Evolutionary conservation across 2,329 filamentous ascomycete genomes (phyloP).

Genomic region (Juglanconis sp.): DNA sequence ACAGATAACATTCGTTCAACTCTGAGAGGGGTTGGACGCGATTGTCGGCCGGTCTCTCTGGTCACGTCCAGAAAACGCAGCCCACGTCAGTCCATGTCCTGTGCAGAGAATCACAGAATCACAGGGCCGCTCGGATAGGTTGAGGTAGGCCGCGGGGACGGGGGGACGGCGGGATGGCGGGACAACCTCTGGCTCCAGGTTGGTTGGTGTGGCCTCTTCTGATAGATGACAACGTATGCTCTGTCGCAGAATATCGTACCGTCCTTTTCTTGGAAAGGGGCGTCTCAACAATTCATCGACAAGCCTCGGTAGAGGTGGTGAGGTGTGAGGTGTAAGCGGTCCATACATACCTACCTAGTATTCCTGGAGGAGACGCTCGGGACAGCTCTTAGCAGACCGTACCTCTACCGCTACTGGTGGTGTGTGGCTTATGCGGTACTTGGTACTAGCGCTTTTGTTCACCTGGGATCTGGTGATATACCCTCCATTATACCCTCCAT

Average conservation of each 20-base stretch:
- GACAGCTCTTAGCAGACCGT: neutral
- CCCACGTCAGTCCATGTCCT: slow-evolving; percentile 12
- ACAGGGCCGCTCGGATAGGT: neutral
- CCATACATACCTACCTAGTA: no score
- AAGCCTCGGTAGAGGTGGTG: no score
- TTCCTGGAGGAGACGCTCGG: neutral
- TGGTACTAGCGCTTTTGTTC: neutral
- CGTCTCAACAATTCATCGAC: no score
- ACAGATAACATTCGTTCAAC: slow-evolving; percentile 3
- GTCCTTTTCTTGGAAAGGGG: no score
- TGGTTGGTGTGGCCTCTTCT: neutral
- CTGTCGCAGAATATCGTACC: no score
- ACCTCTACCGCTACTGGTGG: neutral
- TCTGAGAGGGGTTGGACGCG: slow-evolving; percentile 1
- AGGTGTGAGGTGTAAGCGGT: no score
- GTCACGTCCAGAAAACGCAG: slow-evolving; percentile 12
- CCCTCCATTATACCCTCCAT: neutral
- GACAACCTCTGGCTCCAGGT: neutral
- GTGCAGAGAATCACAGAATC: neutral
- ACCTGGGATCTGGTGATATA: neutral
- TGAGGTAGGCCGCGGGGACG: neutral
- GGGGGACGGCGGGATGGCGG: neutral
- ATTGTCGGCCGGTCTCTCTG: slow-evolving; percentile 7
- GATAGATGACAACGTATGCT: neutral
- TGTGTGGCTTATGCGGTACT: neutral